Conservation (phyloP, 1,284 basidiomycete genomes). For the Cutaneotrichosporon cavernicola region DNA sequence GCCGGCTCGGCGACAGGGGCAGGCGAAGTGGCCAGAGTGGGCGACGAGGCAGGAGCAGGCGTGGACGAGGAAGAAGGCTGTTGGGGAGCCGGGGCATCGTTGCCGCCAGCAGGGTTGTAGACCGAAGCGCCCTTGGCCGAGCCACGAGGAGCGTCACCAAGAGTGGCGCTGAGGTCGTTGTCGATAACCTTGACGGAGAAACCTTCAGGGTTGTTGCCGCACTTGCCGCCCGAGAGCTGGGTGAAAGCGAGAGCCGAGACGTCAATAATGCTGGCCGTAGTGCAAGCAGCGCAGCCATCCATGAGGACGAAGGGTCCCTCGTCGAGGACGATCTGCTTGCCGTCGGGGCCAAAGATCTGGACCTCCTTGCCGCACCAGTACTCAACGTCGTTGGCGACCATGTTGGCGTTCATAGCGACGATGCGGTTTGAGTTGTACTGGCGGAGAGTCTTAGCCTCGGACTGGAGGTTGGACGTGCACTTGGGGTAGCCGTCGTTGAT, state of each 20-base stretch:
- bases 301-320: conserved; percentile 42
- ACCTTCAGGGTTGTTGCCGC: conserved; percentile 37
- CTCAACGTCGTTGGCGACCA: conserved; percentile 19
- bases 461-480: conserved; percentile 16
- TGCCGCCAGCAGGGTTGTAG: conserved; percentile 4
- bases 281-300: conserved; percentile 39
- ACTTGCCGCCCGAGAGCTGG: conserved; percentile 19
- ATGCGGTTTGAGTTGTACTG: conserved; percentile 22
- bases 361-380: conserved; percentile 34
- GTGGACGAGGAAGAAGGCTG: conserved; percentile 7
- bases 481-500: conserved; percentile 23
- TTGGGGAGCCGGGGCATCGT: neutral
- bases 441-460: conserved; percentile 16
- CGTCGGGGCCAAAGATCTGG: conserved; percentile 35
- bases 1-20: conserved; percentile 6
- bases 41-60: conserved; percentile 4
- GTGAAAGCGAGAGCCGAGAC: conserved; percentile 32
- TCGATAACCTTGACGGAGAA: conserved; percentile 35
- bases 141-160: neutral
- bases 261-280: conserved; percentile 32
- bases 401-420: conserved; percentile 29
- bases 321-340: conserved; percentile 30
- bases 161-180: conserved; percentile 17
- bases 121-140: conserved; percentile 1
- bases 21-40: neutral